Conservation (phyloP, 768 basidiomycete species). For the Daedalea quercina region DNA sequence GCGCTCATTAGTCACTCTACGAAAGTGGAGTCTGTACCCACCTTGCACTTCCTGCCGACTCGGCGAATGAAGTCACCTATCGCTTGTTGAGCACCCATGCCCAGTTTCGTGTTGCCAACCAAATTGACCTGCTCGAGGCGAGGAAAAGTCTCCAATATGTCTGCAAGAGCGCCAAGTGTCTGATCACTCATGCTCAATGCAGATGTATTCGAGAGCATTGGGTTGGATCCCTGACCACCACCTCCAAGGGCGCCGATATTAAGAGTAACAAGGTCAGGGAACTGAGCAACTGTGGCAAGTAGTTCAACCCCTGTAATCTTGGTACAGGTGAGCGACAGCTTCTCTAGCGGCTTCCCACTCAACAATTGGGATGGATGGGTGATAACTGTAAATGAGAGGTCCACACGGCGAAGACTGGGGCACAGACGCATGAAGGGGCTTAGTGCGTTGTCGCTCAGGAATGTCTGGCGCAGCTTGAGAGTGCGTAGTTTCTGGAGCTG, state of each 20-base stretch:
- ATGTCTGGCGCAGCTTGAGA: conserved; percentile 53
- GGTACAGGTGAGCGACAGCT: conserved; percentile 60
- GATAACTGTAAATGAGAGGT: conserved; percentile 58
- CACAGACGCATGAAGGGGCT: conserved; percentile 35
- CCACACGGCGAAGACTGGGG: conserved; percentile 48
- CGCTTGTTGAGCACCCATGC: conserved; percentile 18
- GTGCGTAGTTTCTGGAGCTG: conserved; percentile 36
- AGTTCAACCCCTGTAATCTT: conserved; percentile 34
- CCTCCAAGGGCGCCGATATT: conserved; percentile 54
- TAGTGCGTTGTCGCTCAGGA: conserved; percentile 44
- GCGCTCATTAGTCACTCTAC: neutral
- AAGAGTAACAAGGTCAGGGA: conserved; percentile 41
- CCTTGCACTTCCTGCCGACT: conserved; percentile 58
- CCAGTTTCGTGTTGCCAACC: conserved; percentile 61
- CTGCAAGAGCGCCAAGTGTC: conserved; percentile 36
- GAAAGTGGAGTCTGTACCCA: conserved; percentile 15
- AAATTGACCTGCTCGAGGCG: conserved; percentile 49
- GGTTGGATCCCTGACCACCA: conserved; percentile 34
- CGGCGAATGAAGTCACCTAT: conserved; percentile 39
- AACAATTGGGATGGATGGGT: conserved; percentile 28
- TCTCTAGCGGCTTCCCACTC: conserved; percentile 34
- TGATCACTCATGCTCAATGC: conserved; percentile 53
- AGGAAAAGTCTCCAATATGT: conserved; percentile 27
- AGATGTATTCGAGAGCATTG: conserved; percentile 38
- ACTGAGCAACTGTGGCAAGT: conserved; percentile 28